Conservation (phyloP, 2,329 filamentous ascomycete genomes). For the Onygenales sp. region DNA sequence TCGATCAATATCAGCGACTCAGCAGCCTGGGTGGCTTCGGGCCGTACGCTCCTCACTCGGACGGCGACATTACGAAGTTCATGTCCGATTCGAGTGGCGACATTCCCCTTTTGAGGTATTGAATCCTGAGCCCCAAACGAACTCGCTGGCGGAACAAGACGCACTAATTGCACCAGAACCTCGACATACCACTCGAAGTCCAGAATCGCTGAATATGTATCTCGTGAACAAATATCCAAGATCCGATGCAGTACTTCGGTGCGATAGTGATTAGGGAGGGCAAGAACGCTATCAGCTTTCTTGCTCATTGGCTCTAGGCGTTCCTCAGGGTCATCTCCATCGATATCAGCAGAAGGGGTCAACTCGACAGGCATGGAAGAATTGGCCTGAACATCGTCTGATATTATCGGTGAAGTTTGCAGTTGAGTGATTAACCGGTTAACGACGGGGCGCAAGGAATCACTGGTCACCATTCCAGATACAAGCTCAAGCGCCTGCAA, state of each 20-base stretch:
- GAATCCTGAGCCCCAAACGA: constrained; percentile 10
- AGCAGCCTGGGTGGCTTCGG: constrained; percentile 71
- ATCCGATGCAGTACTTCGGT: constrained; percentile 74
- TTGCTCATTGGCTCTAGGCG: constrained; percentile 44
- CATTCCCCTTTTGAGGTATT: constrained; percentile 12
- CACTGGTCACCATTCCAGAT: constrained; percentile 83
- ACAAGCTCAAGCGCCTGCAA: constrained; percentile 86
- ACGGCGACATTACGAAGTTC: constrained; percentile 87
- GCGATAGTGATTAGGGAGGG: constrained; percentile 78
- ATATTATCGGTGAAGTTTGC: constrained; percentile 51
- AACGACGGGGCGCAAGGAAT: constrained; percentile 76
- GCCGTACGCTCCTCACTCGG: constrained; percentile 74
- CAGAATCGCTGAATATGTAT: constrained; percentile 73
- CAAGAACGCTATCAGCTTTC: constrained; percentile 43
- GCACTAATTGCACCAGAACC: constrained; percentile 74
- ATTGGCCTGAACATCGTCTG: constrained; percentile 34
- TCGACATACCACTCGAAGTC: constrained; percentile 99
- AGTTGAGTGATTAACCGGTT: constrained; percentile 82
- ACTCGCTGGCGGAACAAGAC: constrained; percentile 39
- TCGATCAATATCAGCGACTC: constrained; percentile 59
- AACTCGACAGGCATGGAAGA: constrained; percentile 28
- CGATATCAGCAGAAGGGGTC: constrained; percentile 44
- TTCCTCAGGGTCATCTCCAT: constrained; percentile 49
- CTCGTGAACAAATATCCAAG: constrained; percentile 77
- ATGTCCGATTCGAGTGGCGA: constrained; percentile 54